Evolutionary conservation across 2,329 filamentous ascomycete species (phyloP).

Genomic region (Cercospora zeae-maydis): DNA sequence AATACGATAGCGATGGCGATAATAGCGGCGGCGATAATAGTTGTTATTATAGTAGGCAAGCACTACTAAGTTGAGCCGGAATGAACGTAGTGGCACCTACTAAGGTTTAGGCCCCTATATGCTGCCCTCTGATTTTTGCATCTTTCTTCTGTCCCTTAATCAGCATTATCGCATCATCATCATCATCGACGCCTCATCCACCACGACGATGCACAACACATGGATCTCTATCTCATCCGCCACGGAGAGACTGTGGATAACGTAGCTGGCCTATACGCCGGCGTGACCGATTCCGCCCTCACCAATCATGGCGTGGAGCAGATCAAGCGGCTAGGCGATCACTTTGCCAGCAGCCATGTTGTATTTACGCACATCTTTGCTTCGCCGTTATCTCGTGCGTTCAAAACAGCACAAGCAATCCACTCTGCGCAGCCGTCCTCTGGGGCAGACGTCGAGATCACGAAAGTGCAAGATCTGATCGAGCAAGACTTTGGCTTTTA

Average conservation of each 20-base stretch:
- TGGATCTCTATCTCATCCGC: slow-evolving; percentile 11
- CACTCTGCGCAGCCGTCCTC: slow-evolving; percentile 50
- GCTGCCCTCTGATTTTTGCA: background rate
- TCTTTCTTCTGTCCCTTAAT: background rate
- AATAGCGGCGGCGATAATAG: too few species aligned
- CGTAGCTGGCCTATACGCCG: slow-evolving; percentile 71
- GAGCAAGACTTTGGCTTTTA: slow-evolving; percentile 72
- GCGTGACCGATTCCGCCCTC: slow-evolving; percentile 72
- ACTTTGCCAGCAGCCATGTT: slow-evolving; percentile 63
- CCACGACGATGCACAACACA: background rate
- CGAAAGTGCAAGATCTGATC: slow-evolving; percentile 52
- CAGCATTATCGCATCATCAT: background rate
- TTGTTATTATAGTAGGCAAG: too few species aligned
- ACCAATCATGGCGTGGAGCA: slow-evolving; percentile 81
- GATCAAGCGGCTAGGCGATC: slow-evolving; percentile 64
- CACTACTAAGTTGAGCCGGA: too few species aligned
- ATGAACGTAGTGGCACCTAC: too few species aligned
- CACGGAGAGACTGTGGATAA: slow-evolving; percentile 89
- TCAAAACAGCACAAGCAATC: slow-evolving; percentile 66
- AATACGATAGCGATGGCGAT: too few species aligned
- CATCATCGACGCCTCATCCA: background rate
- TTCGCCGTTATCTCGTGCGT: slow-evolving; percentile 72
- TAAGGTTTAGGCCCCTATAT: too few species aligned
- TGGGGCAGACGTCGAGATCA: slow-evolving; percentile 34
- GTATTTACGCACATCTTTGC: slow-evolving; percentile 69